A percentile compares a stretch with the other conserved stretches of the same genome.
Evolutionary conservation across 495 filamentous ascomycete species (phyloP).

Genomic region (Penicillium ochrochloron): DNA sequence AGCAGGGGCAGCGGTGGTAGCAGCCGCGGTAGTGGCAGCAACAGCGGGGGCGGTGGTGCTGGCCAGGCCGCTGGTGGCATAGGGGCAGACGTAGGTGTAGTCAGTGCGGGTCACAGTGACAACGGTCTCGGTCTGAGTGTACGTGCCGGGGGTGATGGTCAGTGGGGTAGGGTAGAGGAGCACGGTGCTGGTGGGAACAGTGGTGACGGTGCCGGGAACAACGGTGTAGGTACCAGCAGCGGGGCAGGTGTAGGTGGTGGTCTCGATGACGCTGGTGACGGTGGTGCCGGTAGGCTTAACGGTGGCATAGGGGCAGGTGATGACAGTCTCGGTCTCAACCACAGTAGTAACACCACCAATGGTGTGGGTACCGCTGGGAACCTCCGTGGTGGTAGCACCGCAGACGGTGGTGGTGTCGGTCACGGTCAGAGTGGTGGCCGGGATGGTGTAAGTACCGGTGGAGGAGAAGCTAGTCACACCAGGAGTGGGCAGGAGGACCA

Average conservation of each 20-base stretch:
- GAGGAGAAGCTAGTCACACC: slow-evolving; percentile 69
- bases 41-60: slow-evolving; percentile 30
- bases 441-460: slow-evolving; percentile 80
- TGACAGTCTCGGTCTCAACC: slow-evolving; percentile 69
- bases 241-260: slow-evolving; percentile 79
- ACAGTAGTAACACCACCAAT: slow-evolving; percentile 78
- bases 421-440: slow-evolving; percentile 73
- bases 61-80: slow-evolving; percentile 43
- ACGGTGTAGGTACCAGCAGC: slow-evolving; percentile 81
- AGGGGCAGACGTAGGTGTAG: slow-evolving; percentile 76
- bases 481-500: slow-evolving; percentile 61
- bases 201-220: slow-evolving; percentile 65
- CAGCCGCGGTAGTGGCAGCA: slow-evolving; percentile 21
- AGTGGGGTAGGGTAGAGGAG: slow-evolving; percentile 69
- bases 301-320: slow-evolving; percentile 75
- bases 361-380: slow-evolving; percentile 70
- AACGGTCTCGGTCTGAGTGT: slow-evolving; percentile 68
- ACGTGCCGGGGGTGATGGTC: slow-evolving; percentile 70
- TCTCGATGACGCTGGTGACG: slow-evolving; percentile 71
- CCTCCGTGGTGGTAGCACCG: slow-evolving; percentile 63
- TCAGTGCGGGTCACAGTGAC: slow-evolving; percentile 71
- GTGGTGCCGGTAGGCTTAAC: slow-evolving; percentile 63
- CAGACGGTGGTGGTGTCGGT: slow-evolving; percentile 72
- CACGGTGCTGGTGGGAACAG: slow-evolving; percentile 56
- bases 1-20: slow-evolving; percentile 20